Percentiles rank a stretch among this genome's conserved stretches.
phyloP scores from a whole-genome alignment of 2,329 filamentous ascomycete species.

The Akanthomyces lecanii region DNA sequence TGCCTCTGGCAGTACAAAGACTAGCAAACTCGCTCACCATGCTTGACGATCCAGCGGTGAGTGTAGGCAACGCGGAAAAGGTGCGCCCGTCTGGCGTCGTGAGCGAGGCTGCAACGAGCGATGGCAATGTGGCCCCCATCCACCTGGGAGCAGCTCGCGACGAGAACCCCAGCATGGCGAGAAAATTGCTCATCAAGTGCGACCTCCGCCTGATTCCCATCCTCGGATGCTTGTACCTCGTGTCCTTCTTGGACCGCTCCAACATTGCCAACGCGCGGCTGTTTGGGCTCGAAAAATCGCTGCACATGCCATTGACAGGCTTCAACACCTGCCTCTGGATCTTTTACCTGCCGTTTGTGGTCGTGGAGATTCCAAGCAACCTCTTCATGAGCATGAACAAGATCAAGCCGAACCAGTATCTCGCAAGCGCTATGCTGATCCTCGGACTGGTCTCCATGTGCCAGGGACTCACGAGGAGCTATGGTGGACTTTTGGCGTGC shows the following conservation, averaged over 20 bases:
- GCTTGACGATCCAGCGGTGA: too few species aligned
- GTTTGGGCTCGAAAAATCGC: constrained; percentile 39
- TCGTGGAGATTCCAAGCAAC: constrained; percentile 59
- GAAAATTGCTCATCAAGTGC: constrained; percentile 17
- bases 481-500: constrained; percentile 17
- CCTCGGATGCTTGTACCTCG: constrained; percentile 39
- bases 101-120: too few species aligned
- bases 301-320: constrained; percentile 18
- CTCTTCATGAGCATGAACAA: constrained; percentile 19
- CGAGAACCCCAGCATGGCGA: not conserved
- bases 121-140: too few species aligned
- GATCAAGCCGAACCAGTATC: constrained; percentile 19
- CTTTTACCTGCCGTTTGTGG: constrained; percentile 63
- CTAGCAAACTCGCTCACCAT: too few species aligned
- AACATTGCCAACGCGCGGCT: constrained; percentile 48
- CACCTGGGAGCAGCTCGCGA: too few species aligned
- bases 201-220: constrained; percentile 18
- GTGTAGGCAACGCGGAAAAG: too few species aligned
- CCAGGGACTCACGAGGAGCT: constrained; percentile 17
- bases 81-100: too few species aligned
- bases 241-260: constrained; percentile 53
- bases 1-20: too few species aligned
- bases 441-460: constrained; percentile 19
- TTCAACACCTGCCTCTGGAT: constrained; percentile 48
- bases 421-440: constrained; percentile 17